Base-by-base conservation (phyloP, 2,329 filamentous ascomycete species). In the Botrytis sinoallii region DNA sequence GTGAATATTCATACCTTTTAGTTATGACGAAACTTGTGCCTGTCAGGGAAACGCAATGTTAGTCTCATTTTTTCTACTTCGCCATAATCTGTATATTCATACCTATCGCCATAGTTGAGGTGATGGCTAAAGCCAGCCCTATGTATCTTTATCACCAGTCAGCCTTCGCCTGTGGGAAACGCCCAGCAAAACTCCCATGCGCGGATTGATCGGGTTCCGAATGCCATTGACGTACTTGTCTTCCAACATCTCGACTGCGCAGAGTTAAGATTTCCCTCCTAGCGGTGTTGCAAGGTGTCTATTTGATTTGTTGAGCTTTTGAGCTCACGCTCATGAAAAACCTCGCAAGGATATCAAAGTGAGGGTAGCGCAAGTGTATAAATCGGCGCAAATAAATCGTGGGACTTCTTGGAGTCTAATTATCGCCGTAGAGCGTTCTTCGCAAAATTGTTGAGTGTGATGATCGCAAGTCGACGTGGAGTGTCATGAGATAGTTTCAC, bases 21-120 rank as follows among this genome's bases (percentile, higher is more conserved):
- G 97, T 99, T 80, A 99, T 98, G 78, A 99, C 95, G 83, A 99
- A 99, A 88, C 95, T 97, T 70, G 93, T 94, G 81, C 94, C 94
- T 96, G 79, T 52, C 44, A 70, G 71, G n/a, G 70, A 70, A 32
- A 42, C 9, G 74, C 75, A 44, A 44, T 71, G n/a, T 71, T 57
- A 65, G 42, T 46, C 55, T 72, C 35, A 38, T 35, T 35, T 29
- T 29, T n/a, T 60, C 70, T 25, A 6, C 42, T 42, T 16, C 14
- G 12, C 29, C 60, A 25, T 29, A 35, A 55, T 61, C 71, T 63
- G 60, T 38, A 66, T 61, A 42, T 25, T 82, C 87, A 79, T 88
- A 92, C 92, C 92, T 84, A 94, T 94, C 77, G 91, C 91, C 81
- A 93, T 84, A 78, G 91, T 93, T 55, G 91, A 93, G 75, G 87